These are phyloP conservation scores for Dipodascus geniculatus DNA, from an alignment of 805 yeast genomes.

Conservation along the genomic window DNA sequence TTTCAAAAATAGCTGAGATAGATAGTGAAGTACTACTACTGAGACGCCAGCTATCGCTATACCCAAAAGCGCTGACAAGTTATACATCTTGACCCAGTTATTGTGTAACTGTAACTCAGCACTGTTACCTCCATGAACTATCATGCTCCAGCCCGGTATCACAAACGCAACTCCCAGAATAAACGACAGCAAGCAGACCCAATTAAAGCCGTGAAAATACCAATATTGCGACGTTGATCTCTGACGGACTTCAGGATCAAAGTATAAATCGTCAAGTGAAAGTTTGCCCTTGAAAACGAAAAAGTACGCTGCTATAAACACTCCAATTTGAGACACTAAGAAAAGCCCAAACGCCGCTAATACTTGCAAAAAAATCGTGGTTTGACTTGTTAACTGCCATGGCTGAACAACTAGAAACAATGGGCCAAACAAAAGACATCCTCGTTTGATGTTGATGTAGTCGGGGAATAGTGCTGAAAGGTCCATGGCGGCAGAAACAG, in stretches of 20 bases:
- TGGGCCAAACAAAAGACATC: constrained; percentile 31
- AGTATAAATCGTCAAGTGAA: constrained; percentile 6
- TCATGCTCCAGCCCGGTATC: background rate
- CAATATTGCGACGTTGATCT: constrained; percentile 5
- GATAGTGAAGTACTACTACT: background rate
- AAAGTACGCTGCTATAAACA: constrained; percentile 11
- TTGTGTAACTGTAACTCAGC: background rate
- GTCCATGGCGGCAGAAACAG: constrained; percentile 39
- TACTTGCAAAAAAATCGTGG: constrained; percentile 8
- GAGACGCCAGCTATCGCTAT: background rate
- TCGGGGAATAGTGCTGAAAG: constrained; percentile 36
- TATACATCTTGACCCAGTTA: background rate
- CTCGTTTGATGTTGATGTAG: constrained; percentile 33
- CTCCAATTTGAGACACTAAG: constrained; percentile 10
- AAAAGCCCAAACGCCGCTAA: constrained; percentile 12
- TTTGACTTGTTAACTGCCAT: constrained; percentile 11
- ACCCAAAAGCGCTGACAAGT: background rate
- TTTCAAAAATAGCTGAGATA: background rate
- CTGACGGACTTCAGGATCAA: background rate
- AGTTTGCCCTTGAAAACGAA: constrained; percentile 7
- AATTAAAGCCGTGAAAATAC: constrained; percentile 9
- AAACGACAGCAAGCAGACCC: constrained; percentile 9
- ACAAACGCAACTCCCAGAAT: constrained; percentile 7
- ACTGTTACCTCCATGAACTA: background rate
- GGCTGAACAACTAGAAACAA: constrained; percentile 25